Percentiles rank a stretch among this genome's conserved stretches.
Evolutionary conservation across 345 rosid species (phyloP).

Genomic region (Populus alba): DNA sequence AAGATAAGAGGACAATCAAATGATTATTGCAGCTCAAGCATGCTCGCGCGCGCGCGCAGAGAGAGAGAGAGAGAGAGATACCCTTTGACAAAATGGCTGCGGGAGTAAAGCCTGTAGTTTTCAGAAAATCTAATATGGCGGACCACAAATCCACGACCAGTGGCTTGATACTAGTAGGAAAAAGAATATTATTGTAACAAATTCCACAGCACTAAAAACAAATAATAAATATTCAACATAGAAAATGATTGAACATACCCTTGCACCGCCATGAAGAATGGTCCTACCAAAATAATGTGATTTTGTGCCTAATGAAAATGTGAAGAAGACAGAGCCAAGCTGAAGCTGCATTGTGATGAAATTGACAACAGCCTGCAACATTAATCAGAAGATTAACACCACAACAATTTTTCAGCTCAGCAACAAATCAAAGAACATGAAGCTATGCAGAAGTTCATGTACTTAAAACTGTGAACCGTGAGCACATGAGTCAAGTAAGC

Average conservation of each 20-base stretch:
- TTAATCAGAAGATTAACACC: constrained; percentile 7
- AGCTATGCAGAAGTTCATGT: neutral
- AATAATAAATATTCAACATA: neutral
- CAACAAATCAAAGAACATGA: neutral
- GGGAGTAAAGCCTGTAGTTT: constrained; percentile 90
- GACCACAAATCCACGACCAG: constrained; percentile 97
- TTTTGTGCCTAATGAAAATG: constrained; percentile 92
- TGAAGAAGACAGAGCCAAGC: constrained; percentile 94
- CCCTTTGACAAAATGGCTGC: constrained; percentile 98
- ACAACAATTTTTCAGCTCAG: constrained; percentile 5
- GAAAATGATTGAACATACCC: constrained; percentile 45
- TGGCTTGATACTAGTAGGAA: constrained; percentile 78
- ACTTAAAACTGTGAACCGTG: neutral
- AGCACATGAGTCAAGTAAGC: neutral
- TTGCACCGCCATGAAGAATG: constrained; percentile 96
- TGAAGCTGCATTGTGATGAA: constrained; percentile 94
- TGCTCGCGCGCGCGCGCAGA: too few species aligned
- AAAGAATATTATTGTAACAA: constrained; percentile 15
- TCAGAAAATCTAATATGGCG: constrained; percentile 86
- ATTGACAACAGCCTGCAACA: constrained; percentile 80
- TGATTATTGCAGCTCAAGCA: neutral
- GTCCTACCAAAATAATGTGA: constrained; percentile 98
- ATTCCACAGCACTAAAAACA: constrained; percentile 6
- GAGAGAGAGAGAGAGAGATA: constrained; percentile 28
- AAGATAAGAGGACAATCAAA: constrained; percentile 11